These are phyloP conservation scores for Aspergillus aculeatinus DNA, from an alignment of 2,329 filamentous ascomycete species.

Conservation along the genomic window DNA sequence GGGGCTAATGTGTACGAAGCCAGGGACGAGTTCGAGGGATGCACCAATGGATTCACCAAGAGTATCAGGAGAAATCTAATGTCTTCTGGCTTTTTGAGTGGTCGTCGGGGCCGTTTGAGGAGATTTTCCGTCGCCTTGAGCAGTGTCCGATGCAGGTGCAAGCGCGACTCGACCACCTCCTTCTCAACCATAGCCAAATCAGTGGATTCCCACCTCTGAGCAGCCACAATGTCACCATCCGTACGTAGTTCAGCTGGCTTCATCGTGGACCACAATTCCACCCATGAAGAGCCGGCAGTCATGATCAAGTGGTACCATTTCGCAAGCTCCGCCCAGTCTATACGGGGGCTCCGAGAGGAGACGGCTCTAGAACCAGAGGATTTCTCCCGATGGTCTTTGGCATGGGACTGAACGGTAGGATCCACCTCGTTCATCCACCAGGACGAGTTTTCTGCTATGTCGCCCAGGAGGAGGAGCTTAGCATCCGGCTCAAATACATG, in stretches of 20 bases:
- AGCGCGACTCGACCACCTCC: constrained; percentile 61
- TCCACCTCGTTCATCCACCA: constrained; percentile 72
- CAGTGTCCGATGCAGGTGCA: constrained; percentile 67
- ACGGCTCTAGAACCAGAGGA: constrained; percentile 41
- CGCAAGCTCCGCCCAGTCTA: constrained; percentile 70
- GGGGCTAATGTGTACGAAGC: constrained; percentile 16
- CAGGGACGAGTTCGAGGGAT: constrained; percentile 42
- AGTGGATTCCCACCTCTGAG: constrained; percentile 43
- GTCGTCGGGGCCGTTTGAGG: constrained; percentile 73
- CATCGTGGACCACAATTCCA: constrained; percentile 57
- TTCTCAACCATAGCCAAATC: constrained; percentile 50
- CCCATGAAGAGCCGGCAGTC: constrained; percentile 68
- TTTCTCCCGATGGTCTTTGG: constrained; percentile 31
- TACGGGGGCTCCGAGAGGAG: constrained; percentile 62
- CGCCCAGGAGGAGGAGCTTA: constrained; percentile 70
- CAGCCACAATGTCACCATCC: constrained; percentile 22
- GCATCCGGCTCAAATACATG: constrained; percentile 66
- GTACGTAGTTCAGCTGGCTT: constrained; percentile 34
- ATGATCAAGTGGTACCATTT: constrained; percentile 74
- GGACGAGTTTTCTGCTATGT: constrained; percentile 75
- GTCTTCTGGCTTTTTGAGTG: constrained; percentile 66
- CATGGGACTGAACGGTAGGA: constrained; percentile 24
- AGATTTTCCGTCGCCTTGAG: constrained; percentile 77
- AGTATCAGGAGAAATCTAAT: constrained; percentile 76
- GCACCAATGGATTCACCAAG: constrained; percentile 74